Base-by-base conservation (phyloP, 2,329 filamentous ascomycete species). In the Corinectria fuckeliana region DNA sequence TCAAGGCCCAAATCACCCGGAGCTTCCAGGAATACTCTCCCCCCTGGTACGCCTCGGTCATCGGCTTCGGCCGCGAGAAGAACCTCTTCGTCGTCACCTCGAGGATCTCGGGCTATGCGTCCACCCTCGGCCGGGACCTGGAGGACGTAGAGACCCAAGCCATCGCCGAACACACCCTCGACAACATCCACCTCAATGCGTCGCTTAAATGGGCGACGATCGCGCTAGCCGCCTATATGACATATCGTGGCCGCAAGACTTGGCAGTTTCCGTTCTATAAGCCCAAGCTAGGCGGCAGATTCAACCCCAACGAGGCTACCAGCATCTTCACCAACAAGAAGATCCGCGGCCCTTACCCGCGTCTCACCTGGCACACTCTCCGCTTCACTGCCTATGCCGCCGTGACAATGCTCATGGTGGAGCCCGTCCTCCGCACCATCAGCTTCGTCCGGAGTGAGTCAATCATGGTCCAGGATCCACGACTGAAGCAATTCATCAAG, bases 111-210 rank as follows among this genome's bases (percentile, higher is more conserved):
- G 69, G 69, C 1, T 62, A 76, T 18, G 70, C 72, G 14, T 64
- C 71, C 14, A 70, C 67, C 8, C 69, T 70, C 23, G 65, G 71
- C 34, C 71, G 75, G 10, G 66, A 69, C 7, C 67, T 78, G 13
- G 72, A 69, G 34, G 75, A 79, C 50, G 58, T 65, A n/a, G 76
- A 79, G 62, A 71, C 74, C 10, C 71, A 72, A 36, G 75, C 72
- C 23, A 63, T 80, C 36, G 67, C 72, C 13, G 74, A 76, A 58
- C 69, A 76, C 59, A 71, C 71, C 21, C 58, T 74, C 44, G 66
- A 65, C 25, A 71, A 70, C 50, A 67, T 76, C 20, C 67, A 72
- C 42, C 74, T 69, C 32, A 74, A 72, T n/a, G 56, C 72, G 6
- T 57, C 70, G 11, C 74, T 71, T 64, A 68, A 69, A 50, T 63